These are phyloP conservation scores for Colletotrichum sp. DNA, from an alignment of 2,329 filamentous ascomycete species.

Conservation along the genomic window DNA sequence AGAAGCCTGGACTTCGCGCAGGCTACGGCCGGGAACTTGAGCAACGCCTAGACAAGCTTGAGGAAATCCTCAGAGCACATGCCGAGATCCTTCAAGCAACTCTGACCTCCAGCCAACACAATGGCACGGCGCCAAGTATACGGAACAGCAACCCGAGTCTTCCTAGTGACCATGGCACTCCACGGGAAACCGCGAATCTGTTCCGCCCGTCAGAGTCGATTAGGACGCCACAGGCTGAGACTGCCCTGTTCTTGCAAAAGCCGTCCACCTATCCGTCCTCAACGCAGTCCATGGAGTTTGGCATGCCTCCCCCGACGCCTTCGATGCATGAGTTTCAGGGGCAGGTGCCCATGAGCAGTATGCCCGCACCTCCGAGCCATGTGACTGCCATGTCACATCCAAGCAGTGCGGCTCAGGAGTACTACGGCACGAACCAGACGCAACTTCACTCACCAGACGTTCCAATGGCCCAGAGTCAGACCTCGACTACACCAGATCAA, in stretches of 20 bases:
- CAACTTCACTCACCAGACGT: slow-evolving; percentile 63
- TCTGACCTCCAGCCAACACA: slow-evolving; percentile 43
- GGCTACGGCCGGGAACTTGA: slow-evolving; percentile 77
- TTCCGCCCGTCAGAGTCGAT: slow-evolving; percentile 55
- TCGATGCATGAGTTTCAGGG: slow-evolving; percentile 54
- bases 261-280: slow-evolving; percentile 52
- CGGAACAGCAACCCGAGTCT: slow-evolving; percentile 55
- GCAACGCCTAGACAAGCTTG: slow-evolving; percentile 72
- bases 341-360: slow-evolving; percentile 45
- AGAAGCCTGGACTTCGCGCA: slow-evolving; percentile 68
- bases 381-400: slow-evolving; percentile 38
- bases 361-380: slow-evolving; percentile 37
- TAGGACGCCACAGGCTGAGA: slow-evolving; percentile 60
- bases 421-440: slow-evolving; percentile 48
- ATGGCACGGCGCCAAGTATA: slow-evolving; percentile 42
- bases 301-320: slow-evolving; percentile 49
- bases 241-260: slow-evolving; percentile 66
- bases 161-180: slow-evolving; percentile 61
- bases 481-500: slow-evolving; percentile 58
- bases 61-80: slow-evolving; percentile 69
- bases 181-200: slow-evolving; percentile 50
- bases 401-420: slow-evolving; percentile 51
- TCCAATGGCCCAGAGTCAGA: slow-evolving; percentile 53
- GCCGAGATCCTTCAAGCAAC: slow-evolving; percentile 68
- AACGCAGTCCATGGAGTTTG: slow-evolving; percentile 55